phyloP scores from a whole-genome alignment of 495 filamentous ascomycete species.

The Talaromyces proteolyticus region DNA sequence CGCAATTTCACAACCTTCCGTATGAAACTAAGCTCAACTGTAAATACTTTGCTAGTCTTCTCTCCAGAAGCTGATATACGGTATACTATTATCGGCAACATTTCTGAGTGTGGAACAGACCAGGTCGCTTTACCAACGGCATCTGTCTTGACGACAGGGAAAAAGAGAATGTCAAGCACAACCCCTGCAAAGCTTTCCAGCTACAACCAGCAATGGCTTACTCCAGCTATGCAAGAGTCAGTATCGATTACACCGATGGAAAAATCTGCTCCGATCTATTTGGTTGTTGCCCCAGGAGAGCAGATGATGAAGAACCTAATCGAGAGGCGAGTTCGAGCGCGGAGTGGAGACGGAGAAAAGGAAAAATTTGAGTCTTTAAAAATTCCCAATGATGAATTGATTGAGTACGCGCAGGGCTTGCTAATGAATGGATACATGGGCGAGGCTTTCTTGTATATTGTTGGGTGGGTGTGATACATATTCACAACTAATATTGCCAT shows the following conservation, averaged over 20 bases:
- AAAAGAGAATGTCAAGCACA: conserved; percentile 3
- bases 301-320: conserved; percentile 21
- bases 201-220: conserved; percentile 13
- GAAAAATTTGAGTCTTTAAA: conserved; percentile 14
- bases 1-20: conserved; percentile 28
- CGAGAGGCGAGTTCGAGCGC: conserved; percentile 16
- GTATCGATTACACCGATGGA: conserved; percentile 12
- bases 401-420: conserved; percentile 27
- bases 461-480: conserved; percentile 22
- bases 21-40: conserved; percentile 20
- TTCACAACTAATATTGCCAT: not conserved
- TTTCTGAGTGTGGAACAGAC: conserved; percentile 1
- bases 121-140: not conserved
- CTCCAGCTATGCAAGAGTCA: conserved; percentile 18
- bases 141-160: not conserved
- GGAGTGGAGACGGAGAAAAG: conserved; percentile 15
- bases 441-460: conserved; percentile 25
- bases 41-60: conserved; percentile 25
- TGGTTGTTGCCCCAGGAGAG: conserved; percentile 23
- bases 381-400: conserved; percentile 17
- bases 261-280: conserved; percentile 13
- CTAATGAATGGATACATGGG: conserved; percentile 18
- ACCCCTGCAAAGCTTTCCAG: not conserved
- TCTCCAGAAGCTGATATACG: conserved; percentile 21
- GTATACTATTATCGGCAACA: conserved; percentile 12